These are phyloP conservation scores for Cadophora gregata DNA, from an alignment of 2,329 filamentous ascomycete genomes.

Conservation along the genomic window DNA sequence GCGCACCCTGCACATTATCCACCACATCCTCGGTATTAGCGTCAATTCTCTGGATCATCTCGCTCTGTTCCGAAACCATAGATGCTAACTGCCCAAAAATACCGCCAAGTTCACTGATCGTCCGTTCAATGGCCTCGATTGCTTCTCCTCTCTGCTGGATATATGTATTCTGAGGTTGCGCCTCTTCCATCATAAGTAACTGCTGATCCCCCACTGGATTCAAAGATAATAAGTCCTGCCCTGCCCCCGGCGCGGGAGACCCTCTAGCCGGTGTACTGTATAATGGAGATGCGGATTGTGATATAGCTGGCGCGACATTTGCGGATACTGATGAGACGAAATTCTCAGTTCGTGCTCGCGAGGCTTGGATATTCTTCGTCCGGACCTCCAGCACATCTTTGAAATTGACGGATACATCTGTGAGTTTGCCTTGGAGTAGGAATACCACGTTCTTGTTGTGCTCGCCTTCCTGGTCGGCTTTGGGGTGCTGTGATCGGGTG, in stretches of 20 bases:
- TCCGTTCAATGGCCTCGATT: slow-evolving; percentile 95
- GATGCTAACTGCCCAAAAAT: slow-evolving; percentile 94
- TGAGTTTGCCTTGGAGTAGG: slow-evolving; percentile 87
- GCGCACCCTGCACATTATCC: slow-evolving; percentile 96
- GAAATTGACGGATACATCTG: slow-evolving; percentile 92
- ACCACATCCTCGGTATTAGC: slow-evolving; percentile 98
- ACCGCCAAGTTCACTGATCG: slow-evolving; percentile 87
- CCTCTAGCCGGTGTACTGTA: slow-evolving; percentile 79
- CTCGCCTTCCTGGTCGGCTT: slow-evolving; percentile 82
- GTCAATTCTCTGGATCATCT: slow-evolving; percentile 97
- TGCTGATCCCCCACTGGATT: slow-evolving; percentile 89
- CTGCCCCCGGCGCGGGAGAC: slow-evolving; percentile 68
- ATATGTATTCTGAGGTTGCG: slow-evolving; percentile 83
- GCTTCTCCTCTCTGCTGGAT: slow-evolving; percentile 94
- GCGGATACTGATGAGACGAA: slow-evolving; percentile 91
- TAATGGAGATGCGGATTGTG: slow-evolving; percentile 81
- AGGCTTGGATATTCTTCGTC: slow-evolving; percentile 97
- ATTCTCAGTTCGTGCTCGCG: slow-evolving; percentile 89
- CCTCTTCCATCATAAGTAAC: slow-evolving; percentile 91
- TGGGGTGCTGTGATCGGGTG: slow-evolving; percentile 77
- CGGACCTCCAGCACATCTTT: slow-evolving; percentile 96
- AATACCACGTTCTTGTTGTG: slow-evolving; percentile 98
- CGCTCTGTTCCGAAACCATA: slow-evolving; percentile 97
- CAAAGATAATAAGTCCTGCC: slow-evolving; percentile 77
- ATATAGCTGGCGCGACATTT: slow-evolving; percentile 70